Evolutionary conservation across 177 flowering plant species (phyloP).

Genomic region (Vitis hybrid): DNA sequence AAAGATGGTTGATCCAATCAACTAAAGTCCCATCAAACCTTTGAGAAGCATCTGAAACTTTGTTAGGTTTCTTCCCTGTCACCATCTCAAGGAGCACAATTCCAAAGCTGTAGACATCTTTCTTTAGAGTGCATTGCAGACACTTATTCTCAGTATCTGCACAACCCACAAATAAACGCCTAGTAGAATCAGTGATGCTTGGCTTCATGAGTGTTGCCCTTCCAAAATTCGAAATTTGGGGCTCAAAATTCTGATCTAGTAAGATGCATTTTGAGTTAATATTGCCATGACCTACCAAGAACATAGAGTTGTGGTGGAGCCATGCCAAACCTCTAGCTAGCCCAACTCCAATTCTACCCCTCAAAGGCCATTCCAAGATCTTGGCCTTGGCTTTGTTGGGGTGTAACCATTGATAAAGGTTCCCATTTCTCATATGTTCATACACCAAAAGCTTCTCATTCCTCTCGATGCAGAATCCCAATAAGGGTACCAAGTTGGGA

Average conservation of each 20-base stretch:
- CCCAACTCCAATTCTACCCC: conserved; percentile 12
- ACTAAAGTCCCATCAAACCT: conserved; percentile 18
- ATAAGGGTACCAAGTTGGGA: conserved; percentile 1
- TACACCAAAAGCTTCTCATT: conserved; percentile 10
- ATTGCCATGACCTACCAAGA: conserved; percentile 7
- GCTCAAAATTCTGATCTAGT: conserved; percentile 13
- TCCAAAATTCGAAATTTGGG: conserved; percentile 10
- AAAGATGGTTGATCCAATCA: conserved; percentile 2
- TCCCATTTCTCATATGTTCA: conserved; percentile 6
- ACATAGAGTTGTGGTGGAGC: conserved; percentile 19
- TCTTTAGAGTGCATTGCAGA: background rate
- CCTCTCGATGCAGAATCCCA: background rate
- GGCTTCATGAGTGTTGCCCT: conserved; percentile 9
- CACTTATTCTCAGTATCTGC: background rate
- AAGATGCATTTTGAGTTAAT: conserved; percentile 11
- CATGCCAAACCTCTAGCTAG: conserved; percentile 20
- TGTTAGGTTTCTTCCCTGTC: conserved; percentile 9
- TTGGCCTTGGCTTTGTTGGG: background rate
- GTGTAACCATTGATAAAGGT: conserved; percentile 8
- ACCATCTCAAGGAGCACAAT: conserved; percentile 21
- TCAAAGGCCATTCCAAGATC: conserved; percentile 8
- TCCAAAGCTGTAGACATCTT: conserved; percentile 22
- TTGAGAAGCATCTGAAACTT: background rate
- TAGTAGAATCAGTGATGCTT: background rate
- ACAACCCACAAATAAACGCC: background rate